Conservation (phyloP, 1,139 yeast species). For the Fermentozyma sake region DNA sequence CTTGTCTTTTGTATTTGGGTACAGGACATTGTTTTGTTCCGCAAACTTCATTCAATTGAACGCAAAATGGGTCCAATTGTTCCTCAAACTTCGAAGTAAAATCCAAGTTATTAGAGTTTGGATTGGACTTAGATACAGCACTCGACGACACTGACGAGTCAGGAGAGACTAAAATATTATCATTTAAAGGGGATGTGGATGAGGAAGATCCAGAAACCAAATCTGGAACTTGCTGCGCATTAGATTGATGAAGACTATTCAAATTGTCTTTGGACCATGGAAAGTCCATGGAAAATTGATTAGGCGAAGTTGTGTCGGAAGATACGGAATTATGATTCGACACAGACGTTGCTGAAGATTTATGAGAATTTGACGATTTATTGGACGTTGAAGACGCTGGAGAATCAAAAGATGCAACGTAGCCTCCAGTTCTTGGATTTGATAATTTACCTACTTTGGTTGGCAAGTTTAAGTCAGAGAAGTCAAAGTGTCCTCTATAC, state of each 20-base stretch:
- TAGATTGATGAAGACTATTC: constrained; percentile 3
- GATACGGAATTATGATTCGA: constrained; percentile 4
- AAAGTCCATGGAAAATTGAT: constrained; percentile 21
- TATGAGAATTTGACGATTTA: constrained; percentile 16
- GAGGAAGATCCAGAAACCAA: constrained; percentile 31
- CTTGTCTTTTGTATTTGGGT: constrained; percentile 43
- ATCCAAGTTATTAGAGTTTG: constrained; percentile 6
- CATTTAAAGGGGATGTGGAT: constrained; percentile 39
- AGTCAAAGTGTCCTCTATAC: constrained; percentile 47
- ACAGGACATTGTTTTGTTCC: constrained; percentile 72
- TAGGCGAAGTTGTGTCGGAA: constrained; percentile 4
- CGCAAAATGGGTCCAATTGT: constrained; percentile 62
- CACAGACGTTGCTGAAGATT: constrained; percentile 2
- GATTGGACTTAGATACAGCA: constrained; percentile 3
- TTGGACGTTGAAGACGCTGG: constrained; percentile 8
- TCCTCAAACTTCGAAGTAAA: constrained; percentile 33
- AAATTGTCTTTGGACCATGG: constrained; percentile 34
- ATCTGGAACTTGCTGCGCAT: constrained; percentile 27
- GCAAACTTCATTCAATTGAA: constrained; percentile 72
- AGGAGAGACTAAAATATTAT: constrained; percentile 34
- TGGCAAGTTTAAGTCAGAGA: constrained; percentile 33
- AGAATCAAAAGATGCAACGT: constrained; percentile 13
- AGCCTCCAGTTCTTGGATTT: constrained; percentile 18
- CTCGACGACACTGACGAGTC: constrained; percentile 23
- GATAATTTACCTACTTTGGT: constrained; percentile 30